Evolutionary conservation across 164 flowering plant species (phyloP).

Genomic region (Litsea cubeba): DNA sequence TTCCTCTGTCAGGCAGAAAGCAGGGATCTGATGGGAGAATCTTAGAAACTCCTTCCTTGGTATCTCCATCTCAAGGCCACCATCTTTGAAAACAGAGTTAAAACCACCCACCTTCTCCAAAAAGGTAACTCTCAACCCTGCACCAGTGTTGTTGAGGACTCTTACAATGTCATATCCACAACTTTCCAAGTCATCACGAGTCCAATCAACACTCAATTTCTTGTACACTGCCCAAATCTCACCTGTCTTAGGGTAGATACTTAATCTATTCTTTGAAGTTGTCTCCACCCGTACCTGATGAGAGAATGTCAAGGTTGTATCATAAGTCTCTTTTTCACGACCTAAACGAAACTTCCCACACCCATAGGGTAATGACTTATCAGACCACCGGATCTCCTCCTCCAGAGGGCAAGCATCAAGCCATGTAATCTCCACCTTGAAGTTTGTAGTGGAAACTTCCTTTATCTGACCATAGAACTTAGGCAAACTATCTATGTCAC

Average conservation of each 20-base stretch:
- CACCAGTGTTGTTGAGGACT: slow-evolving; percentile 23
- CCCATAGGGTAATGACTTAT: slow-evolving; percentile 33
- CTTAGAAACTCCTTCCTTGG: slow-evolving; percentile 27
- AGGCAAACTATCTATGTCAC: slow-evolving; percentile 59
- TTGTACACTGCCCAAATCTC: slow-evolving; percentile 53
- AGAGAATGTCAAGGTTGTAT: slow-evolving; percentile 31
- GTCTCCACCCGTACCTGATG: slow-evolving; percentile 30
- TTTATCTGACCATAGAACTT: slow-evolving; percentile 46
- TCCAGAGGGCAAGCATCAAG: slow-evolving; percentile 24
- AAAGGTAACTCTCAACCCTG: slow-evolving; percentile 13
- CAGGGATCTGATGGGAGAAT: slow-evolving; percentile 62
- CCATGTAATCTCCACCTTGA: slow-evolving; percentile 37
- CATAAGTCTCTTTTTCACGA: slow-evolving; percentile 4
- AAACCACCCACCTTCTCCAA: slow-evolving; percentile 35
- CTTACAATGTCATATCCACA: slow-evolving; percentile 46
- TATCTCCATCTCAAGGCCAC: slow-evolving; percentile 15
- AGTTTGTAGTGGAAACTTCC: slow-evolving; percentile 17
- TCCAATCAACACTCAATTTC: slow-evolving; percentile 28
- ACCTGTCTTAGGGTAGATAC: slow-evolving; percentile 49
- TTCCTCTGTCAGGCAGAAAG: slow-evolving; percentile 37
- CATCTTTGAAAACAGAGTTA: slow-evolving; percentile 35
- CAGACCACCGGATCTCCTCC: slow-evolving; percentile 30
- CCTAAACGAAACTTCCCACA: slow-evolving; percentile 46
- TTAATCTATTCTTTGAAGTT: slow-evolving; percentile 22
- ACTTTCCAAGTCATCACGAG: slow-evolving; percentile 24